Percentiles rank a stretch among this genome's conserved stretches.
Conservation (phyloP, 768 basidiomycete genomes). For the Gloeostereum incarnatum region DNA sequence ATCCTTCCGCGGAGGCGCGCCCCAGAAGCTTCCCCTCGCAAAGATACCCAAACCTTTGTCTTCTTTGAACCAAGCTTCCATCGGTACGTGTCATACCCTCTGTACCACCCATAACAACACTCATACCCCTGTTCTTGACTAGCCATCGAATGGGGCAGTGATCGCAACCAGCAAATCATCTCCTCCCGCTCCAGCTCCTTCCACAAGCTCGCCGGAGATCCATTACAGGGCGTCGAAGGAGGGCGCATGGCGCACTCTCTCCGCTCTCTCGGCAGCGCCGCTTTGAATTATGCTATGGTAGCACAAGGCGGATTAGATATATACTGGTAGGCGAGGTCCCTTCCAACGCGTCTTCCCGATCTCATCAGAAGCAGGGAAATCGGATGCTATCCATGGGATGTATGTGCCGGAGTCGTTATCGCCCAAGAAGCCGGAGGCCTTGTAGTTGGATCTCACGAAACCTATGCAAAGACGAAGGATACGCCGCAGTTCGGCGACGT, state of each 20-base stretch:
- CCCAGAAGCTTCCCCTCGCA: constrained; percentile 56
- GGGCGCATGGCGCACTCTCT: constrained; percentile 84
- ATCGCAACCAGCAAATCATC: constrained; percentile 47
- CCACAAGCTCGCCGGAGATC: constrained; percentile 66
- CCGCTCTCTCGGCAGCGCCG: constrained; percentile 76
- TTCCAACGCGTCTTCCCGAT: background rate
- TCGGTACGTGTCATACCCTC: constrained; percentile 30
- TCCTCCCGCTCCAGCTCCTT: constrained; percentile 58
- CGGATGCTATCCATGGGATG: constrained; percentile 80
- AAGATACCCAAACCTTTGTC: constrained; percentile 49
- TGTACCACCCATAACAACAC: background rate
- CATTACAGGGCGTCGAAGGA: constrained; percentile 46
- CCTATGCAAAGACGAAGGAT: constrained; percentile 26
- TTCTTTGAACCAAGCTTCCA: constrained; percentile 61
- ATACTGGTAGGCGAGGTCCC: constrained; percentile 55
- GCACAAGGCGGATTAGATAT: constrained; percentile 85
- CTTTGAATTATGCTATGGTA: constrained; percentile 74
- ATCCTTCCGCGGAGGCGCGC: constrained; percentile 35
- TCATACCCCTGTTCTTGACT: constrained; percentile 4
- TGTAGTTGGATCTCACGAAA: constrained; percentile 59
- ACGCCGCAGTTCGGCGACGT: constrained; percentile 45
- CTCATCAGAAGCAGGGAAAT: constrained; percentile 50
- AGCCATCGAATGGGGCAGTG: constrained; percentile 88
- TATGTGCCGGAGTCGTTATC: constrained; percentile 88
- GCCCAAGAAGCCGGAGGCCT: constrained; percentile 83